phyloP scores from a whole-genome alignment of 495 filamentous ascomycete genomes.

The Rusavskia elegans region DNA sequence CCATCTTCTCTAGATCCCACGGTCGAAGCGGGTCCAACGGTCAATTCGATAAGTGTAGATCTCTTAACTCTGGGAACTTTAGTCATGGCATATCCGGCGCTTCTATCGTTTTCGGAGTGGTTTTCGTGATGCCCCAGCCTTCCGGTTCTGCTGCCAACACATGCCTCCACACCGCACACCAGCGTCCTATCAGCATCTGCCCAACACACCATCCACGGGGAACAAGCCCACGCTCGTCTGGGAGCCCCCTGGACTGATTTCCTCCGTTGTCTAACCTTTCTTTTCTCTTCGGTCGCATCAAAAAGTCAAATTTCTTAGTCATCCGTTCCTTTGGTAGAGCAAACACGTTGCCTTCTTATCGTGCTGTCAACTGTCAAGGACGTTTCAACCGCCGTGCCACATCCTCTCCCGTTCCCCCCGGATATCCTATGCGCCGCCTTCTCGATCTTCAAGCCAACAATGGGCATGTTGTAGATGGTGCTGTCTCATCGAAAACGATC shows the following conservation, averaged over 20 bases:
- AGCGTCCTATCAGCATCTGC: neutral
- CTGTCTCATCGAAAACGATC: neutral
- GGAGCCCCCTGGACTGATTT: neutral
- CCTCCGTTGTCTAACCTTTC: too few species aligned
- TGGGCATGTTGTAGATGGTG: neutral
- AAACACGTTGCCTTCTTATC: neutral
- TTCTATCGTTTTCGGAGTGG: neutral
- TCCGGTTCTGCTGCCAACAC: conserved; percentile 1
- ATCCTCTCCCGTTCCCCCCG: neutral
- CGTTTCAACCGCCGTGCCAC: neutral
- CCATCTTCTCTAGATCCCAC: too few species aligned
- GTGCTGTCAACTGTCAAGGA: neutral
- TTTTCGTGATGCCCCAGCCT: conserved; percentile 2
- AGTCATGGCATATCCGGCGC: neutral
- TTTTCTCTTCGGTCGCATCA: neutral
- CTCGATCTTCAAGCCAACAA: neutral
- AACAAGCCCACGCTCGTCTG: neutral
- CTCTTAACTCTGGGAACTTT: neutral
- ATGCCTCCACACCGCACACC: neutral
- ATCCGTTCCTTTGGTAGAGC: neutral
- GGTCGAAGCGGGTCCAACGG: neutral
- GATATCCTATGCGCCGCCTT: neutral
- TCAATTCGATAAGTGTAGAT: neutral
- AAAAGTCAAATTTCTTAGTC: neutral
- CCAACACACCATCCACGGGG: neutral